These are phyloP conservation scores for Lentinus tigrinus DNA, from an alignment of 768 basidiomycete genomes.

Conservation along the genomic window DNA sequence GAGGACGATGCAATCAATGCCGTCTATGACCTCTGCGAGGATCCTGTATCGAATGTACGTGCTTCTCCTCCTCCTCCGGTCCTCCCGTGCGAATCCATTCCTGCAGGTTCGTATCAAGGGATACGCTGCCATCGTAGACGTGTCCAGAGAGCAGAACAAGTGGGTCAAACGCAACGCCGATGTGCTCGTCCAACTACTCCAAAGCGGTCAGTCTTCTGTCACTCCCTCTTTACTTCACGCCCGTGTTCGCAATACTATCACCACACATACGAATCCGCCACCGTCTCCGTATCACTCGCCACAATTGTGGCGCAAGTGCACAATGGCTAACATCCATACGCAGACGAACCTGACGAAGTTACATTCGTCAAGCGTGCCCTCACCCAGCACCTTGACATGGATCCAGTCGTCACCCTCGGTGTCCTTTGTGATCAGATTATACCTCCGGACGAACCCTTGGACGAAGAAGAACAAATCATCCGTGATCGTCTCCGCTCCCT, in stretches of 20 bases:
- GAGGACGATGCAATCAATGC: constrained; percentile 75
- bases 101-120: constrained; percentile 67
- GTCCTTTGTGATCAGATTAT: constrained; percentile 70
- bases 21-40: constrained; percentile 78
- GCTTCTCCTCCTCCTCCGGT: not conserved
- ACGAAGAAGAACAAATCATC: constrained; percentile 58
- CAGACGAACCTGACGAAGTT: constrained; percentile 66
- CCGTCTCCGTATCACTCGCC: no score
- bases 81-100: not conserved
- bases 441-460: constrained; percentile 47
- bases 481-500: constrained; percentile 57
- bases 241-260: no score
- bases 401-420: constrained; percentile 55
- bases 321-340: not conserved
- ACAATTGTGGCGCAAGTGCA: not conserved
- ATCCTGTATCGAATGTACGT: constrained; percentile 52
- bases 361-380: constrained; percentile 58
- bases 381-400: constrained; percentile 61
- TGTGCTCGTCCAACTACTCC: constrained; percentile 71
- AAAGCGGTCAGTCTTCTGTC: constrained; percentile 58
- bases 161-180: constrained; percentile 73
- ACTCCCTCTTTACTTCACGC: not conserved
- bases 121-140: constrained; percentile 57
- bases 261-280: no score
- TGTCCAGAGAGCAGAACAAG: constrained; percentile 47